A percentile compares a stretch with the other conserved stretches of the same genome.
phyloP scores from a whole-genome alignment of 108 stramenopile species.

The Nannochloropsis salina region DNA sequence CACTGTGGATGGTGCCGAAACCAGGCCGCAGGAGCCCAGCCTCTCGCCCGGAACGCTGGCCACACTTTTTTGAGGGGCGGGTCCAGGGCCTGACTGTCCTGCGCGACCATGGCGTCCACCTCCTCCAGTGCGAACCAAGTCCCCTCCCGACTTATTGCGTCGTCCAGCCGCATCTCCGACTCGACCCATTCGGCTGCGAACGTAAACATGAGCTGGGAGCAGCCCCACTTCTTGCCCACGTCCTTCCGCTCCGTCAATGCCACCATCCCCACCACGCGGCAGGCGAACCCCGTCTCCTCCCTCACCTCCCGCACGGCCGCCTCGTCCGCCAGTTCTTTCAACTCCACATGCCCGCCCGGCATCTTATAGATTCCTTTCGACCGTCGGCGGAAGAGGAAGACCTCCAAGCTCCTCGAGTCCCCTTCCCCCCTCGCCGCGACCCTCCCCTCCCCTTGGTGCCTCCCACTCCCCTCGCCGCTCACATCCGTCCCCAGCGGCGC shows the following conservation, averaged over 20 bases:
- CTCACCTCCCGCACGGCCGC: not conserved
- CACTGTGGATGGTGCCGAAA: constrained; percentile 10
- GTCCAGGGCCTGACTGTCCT: not conserved
- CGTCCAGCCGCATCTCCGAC: not conserved
- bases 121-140: not conserved
- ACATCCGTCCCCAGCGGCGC: not conserved
- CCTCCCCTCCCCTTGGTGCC: not conserved
- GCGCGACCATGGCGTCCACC: not conserved
- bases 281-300: not conserved
- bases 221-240: not conserved
- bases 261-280: constrained; percentile 1
- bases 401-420: not conserved
- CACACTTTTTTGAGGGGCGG: not conserved
- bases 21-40: not conserved
- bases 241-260: constrained; percentile 14
- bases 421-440: not conserved
- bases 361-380: constrained; percentile 13
- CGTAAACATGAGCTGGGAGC: not conserved
- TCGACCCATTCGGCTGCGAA: not conserved
- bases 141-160: not conserved
- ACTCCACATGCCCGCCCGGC: not conserved
- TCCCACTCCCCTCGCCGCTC: not conserved
- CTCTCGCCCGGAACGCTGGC: not conserved
- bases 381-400: not conserved
- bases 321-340: not conserved